Evolutionary conservation across 805 yeast species (phyloP).

Genomic region (Kuraishia hungarica): DNA sequence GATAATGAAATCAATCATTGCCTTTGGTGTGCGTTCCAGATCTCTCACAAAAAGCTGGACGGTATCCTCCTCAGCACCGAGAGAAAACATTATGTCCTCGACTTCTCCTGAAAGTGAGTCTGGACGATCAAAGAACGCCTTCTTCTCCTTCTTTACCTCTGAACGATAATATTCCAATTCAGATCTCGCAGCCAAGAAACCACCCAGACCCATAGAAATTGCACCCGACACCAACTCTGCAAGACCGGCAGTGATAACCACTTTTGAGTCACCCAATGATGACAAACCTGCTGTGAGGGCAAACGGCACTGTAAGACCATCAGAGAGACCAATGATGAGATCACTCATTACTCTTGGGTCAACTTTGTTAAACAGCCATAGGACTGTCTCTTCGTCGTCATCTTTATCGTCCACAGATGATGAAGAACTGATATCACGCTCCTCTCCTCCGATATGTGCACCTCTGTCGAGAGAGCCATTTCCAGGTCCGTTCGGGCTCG

Average conservation of each 20-base stretch:
- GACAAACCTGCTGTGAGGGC: constrained; percentile 96
- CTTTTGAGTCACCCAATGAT: constrained; percentile 77
- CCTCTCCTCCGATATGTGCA: neutral
- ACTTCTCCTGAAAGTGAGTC: constrained; percentile 67
- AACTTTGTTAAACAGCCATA: constrained; percentile 40
- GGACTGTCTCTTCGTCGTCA: constrained; percentile 1
- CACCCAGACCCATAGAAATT: constrained; percentile 96
- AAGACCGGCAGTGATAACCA: constrained; percentile 96
- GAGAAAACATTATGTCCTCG: constrained; percentile 71
- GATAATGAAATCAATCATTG: constrained; percentile 79
- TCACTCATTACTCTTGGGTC: constrained; percentile 95
- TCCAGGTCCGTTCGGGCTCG: constrained; percentile 4
- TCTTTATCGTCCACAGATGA: neutral
- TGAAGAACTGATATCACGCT: neutral
- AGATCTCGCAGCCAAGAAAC: constrained; percentile 88
- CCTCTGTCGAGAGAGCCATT: neutral
- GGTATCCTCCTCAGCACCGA: constrained; percentile 66
- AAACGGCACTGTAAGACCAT: constrained; percentile 97
- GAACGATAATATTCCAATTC: constrained; percentile 70
- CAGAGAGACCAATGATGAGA: constrained; percentile 86
- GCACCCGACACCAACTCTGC: constrained; percentile 97
- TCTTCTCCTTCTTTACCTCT: constrained; percentile 65
- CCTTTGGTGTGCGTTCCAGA: constrained; percentile 67
- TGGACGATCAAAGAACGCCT: constrained; percentile 55
- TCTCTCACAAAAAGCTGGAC: constrained; percentile 67